phyloP scores from a whole-genome alignment of 257 asterid genomes.

The Salvia miltiorrhiza region DNA sequence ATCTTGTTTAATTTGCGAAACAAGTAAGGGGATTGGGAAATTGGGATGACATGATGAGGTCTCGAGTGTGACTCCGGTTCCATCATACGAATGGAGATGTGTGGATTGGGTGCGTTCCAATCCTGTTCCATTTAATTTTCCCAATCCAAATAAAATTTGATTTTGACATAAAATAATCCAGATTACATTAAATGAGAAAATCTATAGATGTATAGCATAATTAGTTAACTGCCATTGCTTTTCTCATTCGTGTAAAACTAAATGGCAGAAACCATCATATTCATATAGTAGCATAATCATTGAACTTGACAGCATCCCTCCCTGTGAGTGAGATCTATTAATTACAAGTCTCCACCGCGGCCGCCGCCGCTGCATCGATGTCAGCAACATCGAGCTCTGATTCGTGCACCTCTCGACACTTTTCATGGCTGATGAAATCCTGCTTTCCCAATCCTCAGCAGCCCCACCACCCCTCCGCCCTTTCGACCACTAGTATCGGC shows the following conservation, averaged over 20 bases:
- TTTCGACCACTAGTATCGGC: slow-evolving; percentile 25
- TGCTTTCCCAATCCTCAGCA: slow-evolving; percentile 71
- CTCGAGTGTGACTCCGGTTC: too few relatives aligned
- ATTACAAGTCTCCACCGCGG: neutral
- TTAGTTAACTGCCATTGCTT: neutral
- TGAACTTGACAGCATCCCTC: neutral
- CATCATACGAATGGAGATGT: neutral
- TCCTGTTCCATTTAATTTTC: neutral
- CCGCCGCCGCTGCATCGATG: neutral
- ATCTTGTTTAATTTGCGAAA: too few relatives aligned
- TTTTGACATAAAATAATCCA: neutral
- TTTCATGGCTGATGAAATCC: slow-evolving; percentile 87
- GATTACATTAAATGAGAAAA: neutral
- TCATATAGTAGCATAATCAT: too few relatives aligned
- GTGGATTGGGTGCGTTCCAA: neutral
- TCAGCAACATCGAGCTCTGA: slow-evolving; percentile 34
- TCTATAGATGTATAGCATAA: neutral
- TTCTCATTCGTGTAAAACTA: neutral
- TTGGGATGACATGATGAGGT: too few relatives aligned
- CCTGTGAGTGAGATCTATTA: neutral
- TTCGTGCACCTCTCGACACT: slow-evolving; percentile 68
- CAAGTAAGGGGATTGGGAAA: neutral
- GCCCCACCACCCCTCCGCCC: slow-evolving; percentile 43
- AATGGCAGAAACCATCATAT: too few relatives aligned
- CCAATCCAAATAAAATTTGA: neutral